Evolutionary conservation across 495 filamentous ascomycete genomes (phyloP), one percentile per base, ranked within the genome.

Genomic region (Neurospora sp.): DNA sequence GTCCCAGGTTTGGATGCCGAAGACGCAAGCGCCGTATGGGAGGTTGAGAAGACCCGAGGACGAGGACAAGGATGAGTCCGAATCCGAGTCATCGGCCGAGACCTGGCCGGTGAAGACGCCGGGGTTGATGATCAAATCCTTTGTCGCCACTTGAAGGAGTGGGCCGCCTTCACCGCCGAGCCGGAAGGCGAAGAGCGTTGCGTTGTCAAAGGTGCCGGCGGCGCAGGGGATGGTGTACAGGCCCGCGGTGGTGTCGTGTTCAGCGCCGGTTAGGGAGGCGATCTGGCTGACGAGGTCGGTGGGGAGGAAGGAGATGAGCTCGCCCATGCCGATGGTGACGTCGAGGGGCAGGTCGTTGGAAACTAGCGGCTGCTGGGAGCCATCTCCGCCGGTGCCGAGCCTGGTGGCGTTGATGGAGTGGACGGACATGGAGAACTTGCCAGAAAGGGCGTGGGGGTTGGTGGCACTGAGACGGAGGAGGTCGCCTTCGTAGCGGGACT

Each of bases 301-400:
- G 4, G 94, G 93, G 4, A 97, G 88, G 76, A 91, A 93, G 15
- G 90, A 92, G 38, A 94, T 84, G 28, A 88, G 90, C 71, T 88
- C 91, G 74, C 92, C 92, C 28, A 92, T 92, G 21, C 74, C 71
- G 38, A 81, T 71, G 69, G 70, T 70, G 21, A 74, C 74, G 77
- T 94, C 92, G 37, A 96, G 84, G 0, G 94, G 83, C 4, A 90
- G 90, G 11, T 88, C 86, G 39, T 89, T 76, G 31, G 83, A 83
- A 43, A 86, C 83, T 3, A 82, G 79, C 0, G 86, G 79, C 19
- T 80, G 84, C 70, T 81, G 73, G n/a, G 73, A 74, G 13, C 78
- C 78, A 11, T 73, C 75, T 5, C 59, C 73, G 70, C 39, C 71
- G 37, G 79, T 78, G 19, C 74, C 78, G 45, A 54, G 13, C 4